Conservation (phyloP, 257 asterid genomes). For the Scutellaria galericulata region DNA sequence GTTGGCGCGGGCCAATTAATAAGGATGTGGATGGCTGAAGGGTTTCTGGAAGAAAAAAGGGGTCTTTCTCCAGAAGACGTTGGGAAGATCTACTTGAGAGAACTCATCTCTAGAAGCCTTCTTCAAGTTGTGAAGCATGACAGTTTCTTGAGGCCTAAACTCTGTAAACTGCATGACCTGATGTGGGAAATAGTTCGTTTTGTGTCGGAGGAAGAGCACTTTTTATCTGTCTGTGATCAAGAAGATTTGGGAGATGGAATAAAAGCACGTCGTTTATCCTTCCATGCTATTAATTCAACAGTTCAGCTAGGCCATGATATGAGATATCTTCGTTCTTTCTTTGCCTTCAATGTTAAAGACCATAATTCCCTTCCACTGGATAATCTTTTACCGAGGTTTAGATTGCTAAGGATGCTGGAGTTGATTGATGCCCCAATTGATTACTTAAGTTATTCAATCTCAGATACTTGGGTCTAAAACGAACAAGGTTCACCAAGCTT, state of each 20-base stretch:
- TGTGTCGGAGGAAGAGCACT: too few relatives aligned
- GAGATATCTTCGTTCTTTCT: not conserved
- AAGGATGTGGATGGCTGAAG: conserved; percentile 50
- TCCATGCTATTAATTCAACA: not conserved
- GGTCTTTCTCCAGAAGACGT: conserved; percentile 35
- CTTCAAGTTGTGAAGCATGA: conserved; percentile 36
- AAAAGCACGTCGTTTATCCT: too few relatives aligned
- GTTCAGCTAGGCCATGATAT: not conserved
- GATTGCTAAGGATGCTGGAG: conserved; percentile 39
- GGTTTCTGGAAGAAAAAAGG: conserved; percentile 35
- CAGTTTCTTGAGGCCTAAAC: conserved; percentile 37
- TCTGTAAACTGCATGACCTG: conserved; percentile 42
- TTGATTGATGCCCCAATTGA: conserved; percentile 13
- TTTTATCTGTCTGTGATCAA: too few relatives aligned
- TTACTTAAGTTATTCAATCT: too few relatives aligned
- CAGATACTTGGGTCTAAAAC: too few relatives aligned
- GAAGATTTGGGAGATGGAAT: too few relatives aligned
- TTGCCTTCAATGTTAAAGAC: not conserved
- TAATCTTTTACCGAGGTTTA: conserved; percentile 10
- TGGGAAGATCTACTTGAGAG: conserved; percentile 34
- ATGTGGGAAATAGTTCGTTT: conserved; percentile 36
- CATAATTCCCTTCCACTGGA: conserved; percentile 29
- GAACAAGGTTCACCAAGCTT: too few relatives aligned
- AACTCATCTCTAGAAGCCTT: conserved; percentile 36
- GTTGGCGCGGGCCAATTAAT: conserved; percentile 33